These are phyloP conservation scores for Leccinum ochraceum DNA, from an alignment of 768 basidiomycete genomes.

Conservation along the genomic window DNA sequence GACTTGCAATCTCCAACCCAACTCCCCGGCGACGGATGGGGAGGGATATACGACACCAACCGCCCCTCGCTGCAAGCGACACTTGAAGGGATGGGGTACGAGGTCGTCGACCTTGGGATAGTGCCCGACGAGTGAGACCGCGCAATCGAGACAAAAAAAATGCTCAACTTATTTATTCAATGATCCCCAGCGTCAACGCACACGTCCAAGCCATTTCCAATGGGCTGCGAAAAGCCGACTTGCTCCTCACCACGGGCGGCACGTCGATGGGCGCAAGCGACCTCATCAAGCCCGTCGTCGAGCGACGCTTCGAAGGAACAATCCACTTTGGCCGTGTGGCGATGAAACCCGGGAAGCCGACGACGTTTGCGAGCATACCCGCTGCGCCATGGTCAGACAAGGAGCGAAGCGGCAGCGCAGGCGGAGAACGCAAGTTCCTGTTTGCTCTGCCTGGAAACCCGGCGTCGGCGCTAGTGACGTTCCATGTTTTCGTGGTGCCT, in stretches of 20 bases:
- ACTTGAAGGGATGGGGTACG: constrained; percentile 71
- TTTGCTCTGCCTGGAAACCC: constrained; percentile 92
- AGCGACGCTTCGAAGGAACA: constrained; percentile 70
- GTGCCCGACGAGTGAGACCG: constrained; percentile 64
- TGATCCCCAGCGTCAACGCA: constrained; percentile 45
- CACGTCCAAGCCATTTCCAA: constrained; percentile 58
- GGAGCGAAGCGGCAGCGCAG: neutral
- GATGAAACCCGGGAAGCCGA: constrained; percentile 86
- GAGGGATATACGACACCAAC: constrained; percentile 85
- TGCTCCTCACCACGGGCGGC: constrained; percentile 84
- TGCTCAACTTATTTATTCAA: neutral
- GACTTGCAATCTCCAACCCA: constrained; percentile 53
- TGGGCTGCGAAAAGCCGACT: constrained; percentile 65
- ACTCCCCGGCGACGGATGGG: constrained; percentile 49
- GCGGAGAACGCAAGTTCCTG: constrained; percentile 50
- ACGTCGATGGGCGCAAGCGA: constrained; percentile 92
- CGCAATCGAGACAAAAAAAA: neutral
- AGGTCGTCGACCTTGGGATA: constrained; percentile 80
- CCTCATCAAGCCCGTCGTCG: constrained; percentile 85
- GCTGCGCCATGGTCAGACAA: neutral
- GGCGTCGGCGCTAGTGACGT: constrained; percentile 83
- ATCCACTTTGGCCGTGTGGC: constrained; percentile 86
- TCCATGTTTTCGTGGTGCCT: constrained; percentile 82
- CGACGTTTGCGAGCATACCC: constrained; percentile 83
- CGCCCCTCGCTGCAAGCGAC: constrained; percentile 73